Percentiles rank a stretch among this genome's conserved stretches.
Conservation (phyloP, 2,329 filamentous ascomycete genomes). For the Aspergillus transmontanensis region DNA sequence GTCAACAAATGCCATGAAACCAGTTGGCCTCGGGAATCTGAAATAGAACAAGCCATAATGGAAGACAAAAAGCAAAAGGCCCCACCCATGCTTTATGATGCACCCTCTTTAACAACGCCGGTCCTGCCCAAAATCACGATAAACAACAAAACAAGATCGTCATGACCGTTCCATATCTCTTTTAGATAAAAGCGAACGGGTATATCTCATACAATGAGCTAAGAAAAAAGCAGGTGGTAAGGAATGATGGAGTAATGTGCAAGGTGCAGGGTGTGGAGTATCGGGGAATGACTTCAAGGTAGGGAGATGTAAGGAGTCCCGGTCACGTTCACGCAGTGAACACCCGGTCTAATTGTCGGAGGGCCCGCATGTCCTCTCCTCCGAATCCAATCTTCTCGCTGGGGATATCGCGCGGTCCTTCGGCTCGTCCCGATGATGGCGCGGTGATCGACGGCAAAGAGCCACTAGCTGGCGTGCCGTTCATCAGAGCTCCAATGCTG, state of each 20-base stretch:
- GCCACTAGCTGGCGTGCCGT: constrained; percentile 34
- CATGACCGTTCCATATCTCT: constrained; percentile 2
- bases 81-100: constrained; percentile 25
- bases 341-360: constrained; percentile 65
- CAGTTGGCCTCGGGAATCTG: constrained; percentile 3
- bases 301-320: not conserved
- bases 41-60: not conserved
- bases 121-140: constrained; percentile 10
- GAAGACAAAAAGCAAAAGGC: constrained; percentile 7
- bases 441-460: constrained; percentile 29
- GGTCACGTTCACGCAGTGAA: constrained; percentile 41
- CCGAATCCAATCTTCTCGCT: constrained; percentile 60
- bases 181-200: not conserved
- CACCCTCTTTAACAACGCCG: constrained; percentile 25
- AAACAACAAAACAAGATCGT: constrained; percentile 5
- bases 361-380: constrained; percentile 64
- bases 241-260: constrained; percentile 1
- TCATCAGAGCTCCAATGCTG: constrained; percentile 54
- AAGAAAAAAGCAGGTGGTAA: not conserved
- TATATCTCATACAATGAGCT: constrained; percentile 2
- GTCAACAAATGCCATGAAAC: constrained; percentile 4
- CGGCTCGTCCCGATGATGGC: constrained; percentile 26
- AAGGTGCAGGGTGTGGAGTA: not conserved
- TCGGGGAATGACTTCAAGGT: not conserved
- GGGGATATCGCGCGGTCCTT: constrained; percentile 57